Evolutionary conservation across 768 basidiomycete genomes (phyloP).

Genomic region (Russula sp.): DNA sequence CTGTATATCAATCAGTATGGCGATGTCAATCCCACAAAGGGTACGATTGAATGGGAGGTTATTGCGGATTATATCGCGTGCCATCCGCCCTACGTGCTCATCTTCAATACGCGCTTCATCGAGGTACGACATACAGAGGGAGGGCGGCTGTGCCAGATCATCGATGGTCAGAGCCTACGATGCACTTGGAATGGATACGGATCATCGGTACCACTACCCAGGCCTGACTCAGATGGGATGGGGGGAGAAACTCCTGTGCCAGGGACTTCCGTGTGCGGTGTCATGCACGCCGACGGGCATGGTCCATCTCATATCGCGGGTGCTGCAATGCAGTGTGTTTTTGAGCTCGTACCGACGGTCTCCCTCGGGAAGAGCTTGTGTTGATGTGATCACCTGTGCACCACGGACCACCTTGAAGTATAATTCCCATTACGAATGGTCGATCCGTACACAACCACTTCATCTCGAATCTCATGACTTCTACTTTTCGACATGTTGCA

Average conservation of each 20-base stretch:
- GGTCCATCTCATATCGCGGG: too few species aligned
- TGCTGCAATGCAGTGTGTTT: slow-evolving; percentile 61
- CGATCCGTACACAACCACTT: too few species aligned
- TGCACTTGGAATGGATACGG: slow-evolving; percentile 89
- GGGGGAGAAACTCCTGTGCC: slow-evolving; percentile 52
- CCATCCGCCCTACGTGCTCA: slow-evolving; percentile 82
- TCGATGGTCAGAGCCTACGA: slow-evolving; percentile 73
- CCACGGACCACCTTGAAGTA: too few species aligned
- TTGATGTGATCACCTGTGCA: too few species aligned
- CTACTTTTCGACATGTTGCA: too few species aligned
- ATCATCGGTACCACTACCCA: slow-evolving; percentile 33
- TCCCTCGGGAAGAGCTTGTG: slow-evolving; percentile 33
- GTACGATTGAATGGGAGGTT: slow-evolving; percentile 94
- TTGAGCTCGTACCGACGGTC: slow-evolving; percentile 68
- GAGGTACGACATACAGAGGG: slow-evolving; percentile 83
- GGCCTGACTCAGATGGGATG: slow-evolving; percentile 46
- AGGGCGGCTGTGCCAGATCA: slow-evolving; percentile 76
- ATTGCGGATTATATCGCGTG: slow-evolving; percentile 83
- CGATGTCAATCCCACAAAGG: slow-evolving; percentile 65
- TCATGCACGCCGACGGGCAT: slow-evolving; percentile 57
- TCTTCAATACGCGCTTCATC: slow-evolving; percentile 86
- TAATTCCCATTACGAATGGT: too few species aligned
- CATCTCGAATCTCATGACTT: too few species aligned
- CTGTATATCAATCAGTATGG: slow-evolving; percentile 90
- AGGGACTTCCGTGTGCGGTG: slow-evolving; percentile 82